phyloP scores from a whole-genome alignment of 805 yeast genomes.

The Saccharomycopsis sp. region DNA sequence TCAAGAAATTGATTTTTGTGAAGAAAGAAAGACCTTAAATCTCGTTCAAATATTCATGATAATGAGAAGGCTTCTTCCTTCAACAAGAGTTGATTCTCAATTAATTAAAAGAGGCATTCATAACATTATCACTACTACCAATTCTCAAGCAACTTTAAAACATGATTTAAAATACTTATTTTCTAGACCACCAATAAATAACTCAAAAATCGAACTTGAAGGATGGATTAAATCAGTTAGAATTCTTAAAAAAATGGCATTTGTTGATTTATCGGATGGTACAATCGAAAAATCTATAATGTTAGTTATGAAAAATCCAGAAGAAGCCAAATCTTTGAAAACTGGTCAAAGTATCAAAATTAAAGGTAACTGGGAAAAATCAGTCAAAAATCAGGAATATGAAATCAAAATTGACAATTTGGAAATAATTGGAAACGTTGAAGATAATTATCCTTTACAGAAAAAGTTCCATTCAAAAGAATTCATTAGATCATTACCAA shows the following conservation, averaged over 20 bases:
- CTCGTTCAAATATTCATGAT: too few relatives aligned
- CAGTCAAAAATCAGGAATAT: conserved; percentile 38
- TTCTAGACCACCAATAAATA: background rate
- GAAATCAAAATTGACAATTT: conserved; percentile 38
- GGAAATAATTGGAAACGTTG: conserved; percentile 49
- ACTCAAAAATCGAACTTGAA: background rate
- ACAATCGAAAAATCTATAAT: conserved; percentile 43
- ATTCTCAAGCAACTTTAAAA: conserved; percentile 4
- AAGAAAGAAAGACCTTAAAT: too few relatives aligned
- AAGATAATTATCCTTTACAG: conserved; percentile 66
- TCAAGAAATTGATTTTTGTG: too few relatives aligned
- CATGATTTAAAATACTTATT: conserved; percentile 5
- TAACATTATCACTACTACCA: conserved; percentile 1
- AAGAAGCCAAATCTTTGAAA: conserved; percentile 24
- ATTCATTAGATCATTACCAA: conserved; percentile 62
- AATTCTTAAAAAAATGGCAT: conserved; percentile 63
- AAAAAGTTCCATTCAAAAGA: conserved; percentile 63
- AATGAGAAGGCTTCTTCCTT: too few relatives aligned
- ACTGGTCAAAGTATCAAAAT: conserved; percentile 39
- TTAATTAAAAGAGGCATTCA: too few relatives aligned
- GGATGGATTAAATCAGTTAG: conserved; percentile 78
- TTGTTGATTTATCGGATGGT: conserved; percentile 77
- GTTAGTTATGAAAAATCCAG: conserved; percentile 34
- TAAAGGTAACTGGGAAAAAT: conserved; percentile 34
- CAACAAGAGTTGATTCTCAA: too few relatives aligned